phyloP scores from a whole-genome alignment of 2,329 filamentous ascomycete genomes.

The Lachnellula occidentalis region DNA sequence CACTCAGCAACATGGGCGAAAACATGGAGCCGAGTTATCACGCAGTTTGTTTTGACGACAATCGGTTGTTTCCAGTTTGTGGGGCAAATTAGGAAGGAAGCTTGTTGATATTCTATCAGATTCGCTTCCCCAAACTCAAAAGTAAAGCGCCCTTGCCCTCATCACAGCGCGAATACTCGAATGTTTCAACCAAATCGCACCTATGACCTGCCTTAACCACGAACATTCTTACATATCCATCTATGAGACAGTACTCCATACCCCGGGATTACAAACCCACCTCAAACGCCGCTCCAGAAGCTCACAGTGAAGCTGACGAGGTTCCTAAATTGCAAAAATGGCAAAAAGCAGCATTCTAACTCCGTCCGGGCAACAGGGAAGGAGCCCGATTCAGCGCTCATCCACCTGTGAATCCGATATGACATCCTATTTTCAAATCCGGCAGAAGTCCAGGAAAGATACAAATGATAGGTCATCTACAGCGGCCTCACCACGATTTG shows the following conservation, averaged over 20 bases:
- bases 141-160: neutral
- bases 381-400: neutral
- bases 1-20: no score
- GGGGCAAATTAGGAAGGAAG: neutral
- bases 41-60: no score
- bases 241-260: constrained; percentile 15
- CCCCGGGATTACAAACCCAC: constrained; percentile 10
- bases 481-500: neutral
- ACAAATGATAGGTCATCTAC: neutral
- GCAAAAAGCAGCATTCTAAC: constrained; percentile 6
- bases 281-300: constrained; percentile 10
- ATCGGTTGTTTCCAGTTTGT: no score
- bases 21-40: no score
- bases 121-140: neutral
- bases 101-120: neutral
- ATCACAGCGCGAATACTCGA: neutral
- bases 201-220: neutral
- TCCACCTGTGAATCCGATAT: neutral
- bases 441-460: neutral
- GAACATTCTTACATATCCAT: neutral
- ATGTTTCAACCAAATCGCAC: neutral
- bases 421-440: neutral
- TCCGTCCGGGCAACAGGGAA: neutral
- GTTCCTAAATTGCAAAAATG: neutral
- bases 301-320: constrained; percentile 3